A percentile compares a stretch with the other conserved stretches of the same genome.
phyloP scores from a whole-genome alignment of 495 filamentous ascomycete species.

The Hypoxylon subgilvum region DNA sequence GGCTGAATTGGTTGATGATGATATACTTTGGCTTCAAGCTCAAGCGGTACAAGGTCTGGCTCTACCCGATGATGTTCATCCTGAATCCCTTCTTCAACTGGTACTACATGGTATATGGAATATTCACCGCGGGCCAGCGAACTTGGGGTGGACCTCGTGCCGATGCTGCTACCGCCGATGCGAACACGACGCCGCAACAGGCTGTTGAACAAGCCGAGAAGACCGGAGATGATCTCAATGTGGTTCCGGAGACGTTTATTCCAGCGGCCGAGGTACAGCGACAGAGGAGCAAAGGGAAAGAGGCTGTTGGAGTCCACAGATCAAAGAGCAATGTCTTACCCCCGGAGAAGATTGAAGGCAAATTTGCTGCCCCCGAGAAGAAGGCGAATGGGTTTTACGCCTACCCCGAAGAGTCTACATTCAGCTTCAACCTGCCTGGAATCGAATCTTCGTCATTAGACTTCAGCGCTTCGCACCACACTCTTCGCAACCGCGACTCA shows the following conservation, averaged over 20 bases:
- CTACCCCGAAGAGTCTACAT: conserved; percentile 66
- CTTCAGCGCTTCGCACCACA: conserved; percentile 48
- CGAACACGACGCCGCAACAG: conserved; percentile 77
- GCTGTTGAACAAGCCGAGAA: conserved; percentile 80
- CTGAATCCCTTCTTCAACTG: conserved; percentile 98
- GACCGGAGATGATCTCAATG: conserved; percentile 87
- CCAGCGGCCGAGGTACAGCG: conserved; percentile 64
- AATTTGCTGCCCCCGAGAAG: conserved; percentile 66
- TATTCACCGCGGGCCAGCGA: conserved; percentile 90
- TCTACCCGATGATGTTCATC: conserved; percentile 95
- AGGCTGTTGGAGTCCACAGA: conserved; percentile 48
- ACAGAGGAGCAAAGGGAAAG: conserved; percentile 48
- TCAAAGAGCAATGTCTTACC: conserved; percentile 68
- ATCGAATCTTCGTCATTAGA: conserved; percentile 33
- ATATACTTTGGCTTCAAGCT: conserved; percentile 90
- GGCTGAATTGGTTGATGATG: conserved; percentile 95
- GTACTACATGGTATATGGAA: conserved; percentile 90
- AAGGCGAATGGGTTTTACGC: conserved; percentile 67
- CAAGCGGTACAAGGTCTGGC: conserved; percentile 87
- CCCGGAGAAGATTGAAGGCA: conserved; percentile 73
- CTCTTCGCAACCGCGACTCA: conserved; percentile 66
- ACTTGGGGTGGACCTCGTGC: conserved; percentile 97
- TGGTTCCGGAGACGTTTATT: conserved; percentile 89
- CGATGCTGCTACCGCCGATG: conserved; percentile 85
- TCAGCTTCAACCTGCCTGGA: conserved; percentile 50